Evolutionary conservation across 345 rosid genomes (phyloP).

Genomic region (Physaria fendleri): DNA sequence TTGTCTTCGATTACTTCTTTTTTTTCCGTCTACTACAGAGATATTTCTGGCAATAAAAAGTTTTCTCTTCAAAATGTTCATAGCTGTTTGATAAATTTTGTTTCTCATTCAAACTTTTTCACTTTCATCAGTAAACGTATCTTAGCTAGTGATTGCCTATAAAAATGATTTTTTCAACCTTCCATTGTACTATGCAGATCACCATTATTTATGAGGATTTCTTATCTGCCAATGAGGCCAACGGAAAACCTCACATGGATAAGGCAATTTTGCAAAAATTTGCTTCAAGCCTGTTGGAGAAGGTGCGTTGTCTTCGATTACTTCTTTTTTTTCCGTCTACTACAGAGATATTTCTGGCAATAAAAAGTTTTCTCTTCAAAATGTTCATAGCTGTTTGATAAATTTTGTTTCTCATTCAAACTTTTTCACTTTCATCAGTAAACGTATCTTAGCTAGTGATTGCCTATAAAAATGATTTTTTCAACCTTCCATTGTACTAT

Average conservation of each 20-base stretch:
- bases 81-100: neutral
- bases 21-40: neutral
- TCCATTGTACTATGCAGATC: slow-evolving; percentile 48
- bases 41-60: neutral
- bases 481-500: slow-evolving; percentile 17
- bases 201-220: slow-evolving; percentile 60
- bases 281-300: slow-evolving; percentile 63
- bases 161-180: neutral
- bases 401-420: neutral
- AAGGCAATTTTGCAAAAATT: slow-evolving; percentile 76
- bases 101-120: neutral
- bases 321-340: neutral
- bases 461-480: slow-evolving; percentile 7
- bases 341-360: neutral
- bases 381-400: neutral
- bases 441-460: slow-evolving; percentile 10
- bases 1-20: slow-evolving; percentile 7
- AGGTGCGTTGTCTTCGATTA: slow-evolving; percentile 42
- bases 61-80: neutral
- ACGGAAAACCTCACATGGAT: no score
- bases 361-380: neutral
- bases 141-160: slow-evolving; percentile 12
- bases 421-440: neutral
- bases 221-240: slow-evolving; percentile 61
- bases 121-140: neutral